phyloP scores from a whole-genome alignment of 164 flowering plant species.

The Tetrastigma voinierianum region DNA sequence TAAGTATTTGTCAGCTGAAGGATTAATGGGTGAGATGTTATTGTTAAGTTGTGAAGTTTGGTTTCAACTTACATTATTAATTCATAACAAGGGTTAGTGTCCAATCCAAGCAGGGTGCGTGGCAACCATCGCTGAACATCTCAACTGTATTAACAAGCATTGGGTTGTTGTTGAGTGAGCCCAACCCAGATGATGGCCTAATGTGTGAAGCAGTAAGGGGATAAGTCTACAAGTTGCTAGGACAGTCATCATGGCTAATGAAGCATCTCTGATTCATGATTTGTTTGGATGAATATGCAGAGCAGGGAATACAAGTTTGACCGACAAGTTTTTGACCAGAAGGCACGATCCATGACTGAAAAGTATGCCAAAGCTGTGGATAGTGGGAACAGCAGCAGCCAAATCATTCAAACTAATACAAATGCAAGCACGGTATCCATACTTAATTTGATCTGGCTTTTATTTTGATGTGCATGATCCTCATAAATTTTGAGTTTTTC shows the following conservation, averaged over 20 bases:
- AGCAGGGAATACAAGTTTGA: constrained; percentile 86
- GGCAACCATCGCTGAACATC: constrained; percentile 93
- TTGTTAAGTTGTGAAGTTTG: background rate
- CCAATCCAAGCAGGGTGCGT: constrained; percentile 66
- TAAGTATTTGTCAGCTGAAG: no score
- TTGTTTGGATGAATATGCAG: constrained; percentile 41
- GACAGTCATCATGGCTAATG: background rate
- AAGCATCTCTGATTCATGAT: constrained; percentile 1
- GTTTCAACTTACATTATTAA: background rate
- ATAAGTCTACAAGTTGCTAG: background rate
- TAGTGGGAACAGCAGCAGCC: constrained; percentile 21
- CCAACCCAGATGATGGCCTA: constrained; percentile 93
- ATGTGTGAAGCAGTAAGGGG: constrained; percentile 85
- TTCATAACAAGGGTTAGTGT: constrained; percentile 3
- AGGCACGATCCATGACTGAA: constrained; percentile 77
- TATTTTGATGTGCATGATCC: background rate
- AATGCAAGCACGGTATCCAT: constrained; percentile 21
- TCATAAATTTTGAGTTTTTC: background rate
- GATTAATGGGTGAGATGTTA: no score
- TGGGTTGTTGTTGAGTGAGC: constrained; percentile 78
- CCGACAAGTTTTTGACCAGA: constrained; percentile 73
- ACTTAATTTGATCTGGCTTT: background rate
- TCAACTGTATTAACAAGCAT: constrained; percentile 82
- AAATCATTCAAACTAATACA: constrained; percentile 12
- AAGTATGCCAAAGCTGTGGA: constrained; percentile 57